Base-by-base conservation (phyloP, 805 yeast species). In the Ogataea paraovalis region DNA sequence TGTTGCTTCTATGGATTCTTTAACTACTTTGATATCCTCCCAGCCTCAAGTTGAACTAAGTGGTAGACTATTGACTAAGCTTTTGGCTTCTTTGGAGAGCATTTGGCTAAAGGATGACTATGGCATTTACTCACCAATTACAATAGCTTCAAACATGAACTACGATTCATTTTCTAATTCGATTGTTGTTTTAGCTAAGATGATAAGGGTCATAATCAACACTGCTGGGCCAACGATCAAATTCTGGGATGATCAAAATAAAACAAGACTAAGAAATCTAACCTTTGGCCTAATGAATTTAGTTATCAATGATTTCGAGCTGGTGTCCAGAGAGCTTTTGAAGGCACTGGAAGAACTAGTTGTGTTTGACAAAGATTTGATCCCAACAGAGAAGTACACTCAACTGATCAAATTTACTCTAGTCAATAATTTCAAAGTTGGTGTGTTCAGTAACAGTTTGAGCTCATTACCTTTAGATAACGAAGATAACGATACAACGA, bases 1-100 rank as follows among this genome's bases (percentile, higher is more conserved):
- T 60, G 75, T 79, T 46, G 84, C 90, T 74, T 74, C 92, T 0
- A 62, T 90, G 55, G 76, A 76, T 41, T 77, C 94, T 0, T 61
- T 85, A 39, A 65, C 77, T 2, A 66, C 76, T 1, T 62, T 86
- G 12, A 69, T 90, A 27, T 80, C 79, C 34, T 78, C 76, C 30
- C 81, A 83, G 43, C 50, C 63, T 1, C 65, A 65, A 51, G 48
- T 61, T 16, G 66, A 61, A 30, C 46, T 61, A 14, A 51, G 52
- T 9, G 52, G 55, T 12, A 46, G 44, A 5, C 66, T 74, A 13
- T 72, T 83, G 1, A 62, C 76, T 2, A 70, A 70, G 16, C 57
- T 83, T 0, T 48, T 85, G 3, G 50, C 59, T 0, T 58, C 70
- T 0, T 48, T 82, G 20, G 71, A 70, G 45, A 55, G 53, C 3